phyloP scores from a whole-genome alignment of 2,329 filamentous ascomycete species.

The Camillea tinctor region DNA sequence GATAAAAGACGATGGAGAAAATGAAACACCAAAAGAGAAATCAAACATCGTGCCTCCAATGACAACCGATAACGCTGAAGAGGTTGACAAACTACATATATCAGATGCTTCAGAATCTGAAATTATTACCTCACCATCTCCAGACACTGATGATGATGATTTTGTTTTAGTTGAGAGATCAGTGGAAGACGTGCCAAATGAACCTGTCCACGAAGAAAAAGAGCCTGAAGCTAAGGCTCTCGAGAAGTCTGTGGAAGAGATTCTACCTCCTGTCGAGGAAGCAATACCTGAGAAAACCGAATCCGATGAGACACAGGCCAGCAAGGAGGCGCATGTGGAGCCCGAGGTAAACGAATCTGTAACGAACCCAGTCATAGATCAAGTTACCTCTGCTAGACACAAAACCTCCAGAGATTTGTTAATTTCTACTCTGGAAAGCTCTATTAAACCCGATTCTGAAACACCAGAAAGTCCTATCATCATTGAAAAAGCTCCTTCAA shows the following conservation, averaged over 20 bases:
- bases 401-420: not conserved
- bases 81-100: not conserved
- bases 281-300: not conserved
- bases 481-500: not conserved
- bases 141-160: conserved; percentile 5
- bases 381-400: not conserved
- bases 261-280: not conserved
- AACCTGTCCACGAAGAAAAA: conserved; percentile 8
- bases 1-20: not conserved
- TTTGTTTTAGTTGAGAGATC: conserved; percentile 13
- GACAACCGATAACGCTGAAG: not conserved
- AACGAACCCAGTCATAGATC: not conserved
- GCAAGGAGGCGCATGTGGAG: not conserved
- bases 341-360: conserved; percentile 3
- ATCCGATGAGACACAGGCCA: not conserved
- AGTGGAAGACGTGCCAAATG: not conserved
- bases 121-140: not conserved
- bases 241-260: not conserved
- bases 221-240: not conserved
- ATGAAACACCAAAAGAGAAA: not conserved
- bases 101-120: not conserved
- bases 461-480: not conserved
- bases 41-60: not conserved
- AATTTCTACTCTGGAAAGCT: not conserved
- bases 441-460: not conserved